Base-by-base conservation (phyloP, 2,329 filamentous ascomycete species). In the Neoarthrinium moseri region DNA sequence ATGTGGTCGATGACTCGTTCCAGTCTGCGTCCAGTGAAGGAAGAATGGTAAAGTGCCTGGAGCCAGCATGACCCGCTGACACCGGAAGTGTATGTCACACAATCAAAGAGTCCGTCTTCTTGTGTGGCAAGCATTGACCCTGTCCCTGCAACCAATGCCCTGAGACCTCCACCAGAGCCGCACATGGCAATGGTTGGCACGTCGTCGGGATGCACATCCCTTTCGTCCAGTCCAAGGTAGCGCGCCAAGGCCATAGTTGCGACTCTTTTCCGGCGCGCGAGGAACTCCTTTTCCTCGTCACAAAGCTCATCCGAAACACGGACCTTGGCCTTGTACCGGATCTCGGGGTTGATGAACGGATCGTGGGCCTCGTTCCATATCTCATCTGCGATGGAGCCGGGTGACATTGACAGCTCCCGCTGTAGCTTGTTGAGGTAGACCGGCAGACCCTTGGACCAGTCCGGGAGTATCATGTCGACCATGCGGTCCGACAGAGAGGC, bases 31-130 rank as follows among this genome's bases (percentile, higher is more conserved):
- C 77, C 74, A 0, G 86, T 78, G 46, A 97, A 77, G 1, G 89
- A 89, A 0, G 89, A 92, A 60, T 94, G 84, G 62, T 89, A 96
- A 4, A 99, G 75, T 0, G 88, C 77, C 64, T 97, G 92, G 5
- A 97, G 76, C 94, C 94, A 99, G 65, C 94, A 97, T 52, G 89
- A 95, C 0, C 94, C 94, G 61, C 91, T 96, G 39, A 99, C 94
- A 1, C 94, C 94, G 5, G 92, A 90, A 1, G 91, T 95, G 60
- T 99, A 99, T 2, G 91, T 97, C 10, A 89, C 80, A 62, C 94
- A 97, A 66, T 96, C 91, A 63, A 96, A 95, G 0, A 99, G 73
- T 0, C 94, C 94, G 47, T 88, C 87, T 62, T 96, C 87, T 49
- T 90, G 83, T 0, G 90, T 80, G 3, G 91, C 91, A 8, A 94